phyloP scores from a whole-genome alignment of 2,329 filamentous ascomycete species.

The Neofusicoccum ribis region DNA sequence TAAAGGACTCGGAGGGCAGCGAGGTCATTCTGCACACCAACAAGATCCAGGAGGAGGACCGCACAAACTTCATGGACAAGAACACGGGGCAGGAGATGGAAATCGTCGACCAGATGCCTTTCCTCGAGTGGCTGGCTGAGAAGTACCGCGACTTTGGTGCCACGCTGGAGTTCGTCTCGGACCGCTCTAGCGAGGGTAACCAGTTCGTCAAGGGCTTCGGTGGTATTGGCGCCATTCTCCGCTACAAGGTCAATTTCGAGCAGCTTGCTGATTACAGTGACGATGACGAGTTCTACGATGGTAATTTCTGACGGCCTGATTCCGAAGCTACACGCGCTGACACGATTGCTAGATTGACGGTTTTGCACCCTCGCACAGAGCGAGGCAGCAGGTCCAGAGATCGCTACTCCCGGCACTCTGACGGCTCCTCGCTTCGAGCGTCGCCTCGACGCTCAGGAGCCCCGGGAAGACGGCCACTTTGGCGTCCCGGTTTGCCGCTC shows the following conservation, averaged over 20 bases:
- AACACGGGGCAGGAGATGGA: constrained; percentile 98
- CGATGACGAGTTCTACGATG: constrained; percentile 79
- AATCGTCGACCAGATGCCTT: constrained; percentile 78
- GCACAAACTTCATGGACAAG: constrained; percentile 90
- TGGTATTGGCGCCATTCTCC: constrained; percentile 94
- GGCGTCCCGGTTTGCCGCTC: constrained; percentile 38
- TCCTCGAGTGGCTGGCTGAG: constrained; percentile 99
- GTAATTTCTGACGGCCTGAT: constrained; percentile 34
- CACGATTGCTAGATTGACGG: constrained; percentile 71
- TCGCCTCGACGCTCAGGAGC: constrained; percentile 33
- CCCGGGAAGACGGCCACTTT: constrained; percentile 27
- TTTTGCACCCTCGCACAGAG: constrained; percentile 79
- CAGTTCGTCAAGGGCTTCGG: constrained; percentile 99
- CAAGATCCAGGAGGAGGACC: constrained; percentile 78
- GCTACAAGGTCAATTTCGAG: constrained; percentile 99
- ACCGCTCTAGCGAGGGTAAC: constrained; percentile 96
- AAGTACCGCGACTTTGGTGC: constrained; percentile 98
- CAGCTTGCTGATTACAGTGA: constrained; percentile 90
- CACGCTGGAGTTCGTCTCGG: constrained; percentile 93
- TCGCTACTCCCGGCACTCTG: constrained; percentile 53
- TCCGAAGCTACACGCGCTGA: not conserved
- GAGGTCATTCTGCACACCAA: constrained; percentile 83
- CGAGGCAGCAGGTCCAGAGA: constrained; percentile 78
- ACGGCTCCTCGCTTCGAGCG: constrained; percentile 54
- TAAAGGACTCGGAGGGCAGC: constrained; percentile 74